Conservation (phyloP, 441 rosid genomes). For the Cnidoscolus chayamansa region DNA sequence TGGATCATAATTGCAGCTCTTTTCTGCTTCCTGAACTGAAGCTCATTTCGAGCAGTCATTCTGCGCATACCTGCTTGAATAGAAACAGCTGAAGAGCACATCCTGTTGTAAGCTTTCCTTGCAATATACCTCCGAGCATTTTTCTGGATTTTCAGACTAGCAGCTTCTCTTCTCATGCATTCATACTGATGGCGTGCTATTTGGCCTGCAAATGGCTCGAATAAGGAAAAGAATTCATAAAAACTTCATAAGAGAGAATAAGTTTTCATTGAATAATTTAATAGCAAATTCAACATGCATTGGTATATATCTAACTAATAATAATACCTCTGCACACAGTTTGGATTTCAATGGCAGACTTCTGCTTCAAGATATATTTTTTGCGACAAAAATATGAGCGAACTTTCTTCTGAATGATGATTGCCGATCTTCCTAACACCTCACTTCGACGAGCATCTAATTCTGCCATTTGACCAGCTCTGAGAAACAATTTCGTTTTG, state of each 20-base stretch:
- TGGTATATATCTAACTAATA: conserved; percentile 14
- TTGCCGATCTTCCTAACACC: conserved; percentile 75
- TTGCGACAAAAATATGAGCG: conserved; percentile 51
- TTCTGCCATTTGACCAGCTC: conserved; percentile 99
- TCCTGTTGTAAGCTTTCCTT: conserved; percentile 45
- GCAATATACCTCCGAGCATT: conserved; percentile 53
- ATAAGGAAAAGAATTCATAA: conserved; percentile 11
- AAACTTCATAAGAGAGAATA: neutral
- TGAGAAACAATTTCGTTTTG: conserved; percentile 87
- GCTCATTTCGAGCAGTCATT: conserved; percentile 64
- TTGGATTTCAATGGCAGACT: conserved; percentile 61
- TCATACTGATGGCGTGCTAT: conserved; percentile 54
- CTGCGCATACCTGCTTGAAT: conserved; percentile 74
- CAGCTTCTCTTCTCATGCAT: conserved; percentile 64
- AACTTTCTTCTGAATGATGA: conserved; percentile 66
- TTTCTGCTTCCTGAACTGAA: conserved; percentile 46
- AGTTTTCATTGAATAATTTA: conserved; percentile 1
- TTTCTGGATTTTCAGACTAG: conserved; percentile 74
- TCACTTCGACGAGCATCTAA: conserved; percentile 71
- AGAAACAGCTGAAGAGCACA: conserved; percentile 51
- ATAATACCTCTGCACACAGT: conserved; percentile 73
- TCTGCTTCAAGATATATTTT: conserved; percentile 46
- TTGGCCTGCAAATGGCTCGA: conserved; percentile 52
- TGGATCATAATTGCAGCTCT: conserved; percentile 68
- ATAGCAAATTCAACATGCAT: conserved; percentile 17